These are phyloP conservation scores for Pilobolus umbonatus DNA, from an alignment of 192 early-diverging fungal genomes.

Conservation along the genomic window DNA sequence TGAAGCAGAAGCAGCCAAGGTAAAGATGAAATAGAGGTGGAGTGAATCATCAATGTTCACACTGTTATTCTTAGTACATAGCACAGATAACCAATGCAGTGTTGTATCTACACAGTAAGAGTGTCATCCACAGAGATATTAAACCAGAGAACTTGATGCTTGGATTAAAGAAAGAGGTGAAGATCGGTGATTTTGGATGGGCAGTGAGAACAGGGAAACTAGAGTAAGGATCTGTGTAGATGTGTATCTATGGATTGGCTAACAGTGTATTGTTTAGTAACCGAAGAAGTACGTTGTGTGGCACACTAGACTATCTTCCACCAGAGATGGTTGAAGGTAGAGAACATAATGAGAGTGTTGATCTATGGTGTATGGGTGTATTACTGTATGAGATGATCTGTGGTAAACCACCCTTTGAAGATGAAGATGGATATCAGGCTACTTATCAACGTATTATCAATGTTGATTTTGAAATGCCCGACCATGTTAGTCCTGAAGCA, in stretches of 20 bases:
- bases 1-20: conserved; percentile 71
- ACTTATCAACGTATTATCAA: conserved; percentile 82
- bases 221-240: conserved; percentile 25
- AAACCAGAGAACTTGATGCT: conserved; percentile 95
- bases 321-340: conserved; percentile 94
- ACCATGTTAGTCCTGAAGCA: conserved; percentile 72
- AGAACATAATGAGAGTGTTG: conserved; percentile 74
- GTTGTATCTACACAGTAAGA: conserved; percentile 80
- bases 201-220: conserved; percentile 79
- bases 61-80: conserved; percentile 61
- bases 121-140: conserved; percentile 95
- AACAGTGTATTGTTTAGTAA: too few relatives aligned
- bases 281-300: conserved; percentile 83
- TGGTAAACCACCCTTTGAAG: conserved; percentile 92
- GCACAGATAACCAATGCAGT: conserved; percentile 84
- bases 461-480: conserved; percentile 81
- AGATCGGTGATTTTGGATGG: conserved; percentile 98
- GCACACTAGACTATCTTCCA: conserved; percentile 92
- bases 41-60: not conserved
- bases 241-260: too few relatives aligned
- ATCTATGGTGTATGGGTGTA: conserved; percentile 91
- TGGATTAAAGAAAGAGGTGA: conserved; percentile 81
- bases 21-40: too few relatives aligned
- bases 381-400: conserved; percentile 90
- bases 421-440: conserved; percentile 52